Evolutionary conservation across 176 grass and related monocot genomes (phyloP), one percentile per base, ranked within the genome.

Genomic region (Cenchrus fungigraminus): DNA sequence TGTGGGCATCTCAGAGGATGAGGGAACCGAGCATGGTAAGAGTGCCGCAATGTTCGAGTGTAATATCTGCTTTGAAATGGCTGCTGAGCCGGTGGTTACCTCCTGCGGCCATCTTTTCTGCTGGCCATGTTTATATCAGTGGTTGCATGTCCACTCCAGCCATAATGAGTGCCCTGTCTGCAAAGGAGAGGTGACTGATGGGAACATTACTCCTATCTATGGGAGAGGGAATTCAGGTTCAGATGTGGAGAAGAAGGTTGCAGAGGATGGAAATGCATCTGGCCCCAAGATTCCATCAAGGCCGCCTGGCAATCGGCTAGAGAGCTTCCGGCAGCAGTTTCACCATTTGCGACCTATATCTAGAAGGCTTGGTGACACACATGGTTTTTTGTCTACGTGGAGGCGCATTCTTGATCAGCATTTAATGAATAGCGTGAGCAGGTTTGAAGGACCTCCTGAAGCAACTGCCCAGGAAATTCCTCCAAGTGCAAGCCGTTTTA

Each of bases 61-160:
- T 60, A 94, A 94, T 76, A 92, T 99, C 83, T 99, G 97, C 80
- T 96, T 99, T 56, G 97, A 99, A 12, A 94, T 94, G 97, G 93
- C 97, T 68, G 77, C 32, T 0, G 97, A 99, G 29, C 97, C 97
- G 15, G 91, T 99, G 40, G 97, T 96, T 71, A 99, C 97, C 68
- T 94, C 89, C 32, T 99, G 97, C 6, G 97, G 97, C 0, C 97
- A 99, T 83, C 89, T 99, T 74, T 99, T 99, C 86, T 99, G 97
- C 86, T 99, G 97, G 97, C 91, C 97, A n/a, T 99, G 97, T 65
- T 82, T 99, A 76, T 99, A 99, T 68, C 93, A 99, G 62, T 99
- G 97, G 97, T 69, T 99, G 51, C 89, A 99, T 79, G 75, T 99
- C 17, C 93, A 99, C 70, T 94, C 93, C 71, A 91, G 73, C 34